These are phyloP conservation scores for Aegilops tauschii DNA, from an alignment of 176 grass and related monocot genomes.

Conservation along the genomic window DNA sequence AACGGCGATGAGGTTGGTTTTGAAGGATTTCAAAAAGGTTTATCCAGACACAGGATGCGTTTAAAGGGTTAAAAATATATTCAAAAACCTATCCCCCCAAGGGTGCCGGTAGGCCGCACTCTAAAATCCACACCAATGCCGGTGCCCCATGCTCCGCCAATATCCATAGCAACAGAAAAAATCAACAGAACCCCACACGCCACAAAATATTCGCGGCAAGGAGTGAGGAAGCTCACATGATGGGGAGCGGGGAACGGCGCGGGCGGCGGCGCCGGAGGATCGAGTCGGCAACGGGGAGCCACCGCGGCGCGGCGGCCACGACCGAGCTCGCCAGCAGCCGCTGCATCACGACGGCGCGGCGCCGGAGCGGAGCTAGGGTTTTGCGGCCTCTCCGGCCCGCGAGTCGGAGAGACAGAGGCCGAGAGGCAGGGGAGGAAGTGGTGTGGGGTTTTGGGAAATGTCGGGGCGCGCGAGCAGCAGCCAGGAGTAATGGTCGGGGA, in stretches of 20 bases:
- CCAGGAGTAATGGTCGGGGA: background rate
- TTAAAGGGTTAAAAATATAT: background rate
- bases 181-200: background rate
- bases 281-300: constrained; percentile 58
- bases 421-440: background rate
- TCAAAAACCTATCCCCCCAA: background rate
- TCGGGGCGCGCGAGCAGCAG: constrained; percentile 33
- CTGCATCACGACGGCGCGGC: constrained; percentile 64
- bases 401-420: background rate
- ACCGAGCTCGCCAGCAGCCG: constrained; percentile 66
- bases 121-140: constrained; percentile 9
- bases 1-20: background rate
- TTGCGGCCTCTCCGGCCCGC: background rate
- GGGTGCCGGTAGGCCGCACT: background rate
- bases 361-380: background rate
- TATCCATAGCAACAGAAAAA: background rate
- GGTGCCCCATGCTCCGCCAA: background rate
- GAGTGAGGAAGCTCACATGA: constrained; percentile 41
- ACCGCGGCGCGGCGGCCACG: constrained; percentile 63
- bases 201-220: background rate
- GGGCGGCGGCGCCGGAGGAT: constrained; percentile 42
- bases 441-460: constrained; percentile 28
- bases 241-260: constrained; percentile 34
- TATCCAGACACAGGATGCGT: background rate
- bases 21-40: background rate